A percentile compares a stretch with the other conserved stretches of the same genome.
phyloP scores from a whole-genome alignment of 306 rosid species.

The Quercus rubra region DNA sequence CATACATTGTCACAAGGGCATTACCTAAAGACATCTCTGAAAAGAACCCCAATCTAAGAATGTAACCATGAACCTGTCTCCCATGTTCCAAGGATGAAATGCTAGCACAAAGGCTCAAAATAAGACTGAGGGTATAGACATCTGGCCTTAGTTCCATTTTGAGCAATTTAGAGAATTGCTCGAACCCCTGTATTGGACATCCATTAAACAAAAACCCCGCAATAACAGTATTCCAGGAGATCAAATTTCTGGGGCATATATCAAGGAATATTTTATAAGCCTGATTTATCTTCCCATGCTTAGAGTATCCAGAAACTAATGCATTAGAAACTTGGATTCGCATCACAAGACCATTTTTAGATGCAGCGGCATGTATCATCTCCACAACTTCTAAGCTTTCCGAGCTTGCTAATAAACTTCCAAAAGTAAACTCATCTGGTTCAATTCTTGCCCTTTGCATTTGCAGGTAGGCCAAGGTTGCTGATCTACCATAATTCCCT shows the following conservation, averaged over 20 bases:
- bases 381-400: conserved; percentile 39
- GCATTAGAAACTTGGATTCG: conserved; percentile 55
- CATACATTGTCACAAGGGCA: conserved; percentile 63
- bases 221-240: conserved; percentile 71
- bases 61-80: conserved; percentile 66
- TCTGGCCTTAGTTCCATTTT: conserved; percentile 51
- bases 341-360: conserved; percentile 46
- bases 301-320: conserved; percentile 60
- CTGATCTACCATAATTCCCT: conserved; percentile 39
- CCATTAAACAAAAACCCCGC: conserved; percentile 62
- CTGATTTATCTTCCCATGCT: conserved; percentile 39
- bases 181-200: conserved; percentile 46
- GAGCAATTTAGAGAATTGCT: conserved; percentile 44
- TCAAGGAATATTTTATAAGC: conserved; percentile 48
- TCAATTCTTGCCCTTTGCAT: conserved; percentile 51
- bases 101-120: conserved; percentile 66
- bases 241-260: conserved; percentile 41
- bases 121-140: conserved; percentile 52
- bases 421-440: conserved; percentile 70
- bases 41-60: conserved; percentile 37
- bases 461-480: conserved; percentile 40
- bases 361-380: conserved; percentile 51
- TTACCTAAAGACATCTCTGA: conserved; percentile 51
- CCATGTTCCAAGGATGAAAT: conserved; percentile 59
- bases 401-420: conserved; percentile 60